Evolutionary conservation across 345 rosid species (phyloP).

Genomic region (Citrus inodora): DNA sequence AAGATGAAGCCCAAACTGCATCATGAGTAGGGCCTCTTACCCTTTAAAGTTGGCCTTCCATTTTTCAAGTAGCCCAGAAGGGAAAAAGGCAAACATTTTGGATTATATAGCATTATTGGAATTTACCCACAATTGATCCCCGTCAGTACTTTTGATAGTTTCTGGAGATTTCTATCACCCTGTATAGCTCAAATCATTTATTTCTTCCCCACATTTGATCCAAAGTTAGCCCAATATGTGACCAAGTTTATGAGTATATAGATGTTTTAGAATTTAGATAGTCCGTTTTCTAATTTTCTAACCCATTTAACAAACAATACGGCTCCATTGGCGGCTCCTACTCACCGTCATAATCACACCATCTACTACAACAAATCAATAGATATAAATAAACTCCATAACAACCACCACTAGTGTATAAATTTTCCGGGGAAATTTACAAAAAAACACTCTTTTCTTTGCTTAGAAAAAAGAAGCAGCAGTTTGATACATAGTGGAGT

Average conservation of each 20-base stretch:
- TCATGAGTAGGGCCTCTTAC: too few relatives aligned
- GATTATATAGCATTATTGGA: neutral
- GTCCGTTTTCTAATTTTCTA: neutral
- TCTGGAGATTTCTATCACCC: too few relatives aligned
- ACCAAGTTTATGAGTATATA: too few relatives aligned
- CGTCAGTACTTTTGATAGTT: too few relatives aligned
- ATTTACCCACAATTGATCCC: neutral
- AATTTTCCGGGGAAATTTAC: neutral
- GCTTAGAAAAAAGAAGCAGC: neutral
- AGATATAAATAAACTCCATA: neutral
- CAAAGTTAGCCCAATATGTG: too few relatives aligned
- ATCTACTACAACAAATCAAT: neutral
- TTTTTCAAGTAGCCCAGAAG: neutral
- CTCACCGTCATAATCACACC: neutral
- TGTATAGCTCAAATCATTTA: too few relatives aligned
- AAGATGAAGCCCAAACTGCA: too few relatives aligned
- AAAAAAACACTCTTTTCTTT: neutral
- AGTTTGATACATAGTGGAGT: neutral
- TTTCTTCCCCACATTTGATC: too few relatives aligned
- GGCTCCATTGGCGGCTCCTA: neutral
- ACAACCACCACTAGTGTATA: slow-evolving; percentile 1
- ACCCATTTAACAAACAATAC: neutral
- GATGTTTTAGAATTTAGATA: too few relatives aligned
- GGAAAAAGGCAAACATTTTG: neutral
- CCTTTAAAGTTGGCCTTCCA: neutral